These are phyloP conservation scores for Pestalotiopsis sp. DNA, from an alignment of 2,329 filamentous ascomycete genomes.

Conservation along the genomic window DNA sequence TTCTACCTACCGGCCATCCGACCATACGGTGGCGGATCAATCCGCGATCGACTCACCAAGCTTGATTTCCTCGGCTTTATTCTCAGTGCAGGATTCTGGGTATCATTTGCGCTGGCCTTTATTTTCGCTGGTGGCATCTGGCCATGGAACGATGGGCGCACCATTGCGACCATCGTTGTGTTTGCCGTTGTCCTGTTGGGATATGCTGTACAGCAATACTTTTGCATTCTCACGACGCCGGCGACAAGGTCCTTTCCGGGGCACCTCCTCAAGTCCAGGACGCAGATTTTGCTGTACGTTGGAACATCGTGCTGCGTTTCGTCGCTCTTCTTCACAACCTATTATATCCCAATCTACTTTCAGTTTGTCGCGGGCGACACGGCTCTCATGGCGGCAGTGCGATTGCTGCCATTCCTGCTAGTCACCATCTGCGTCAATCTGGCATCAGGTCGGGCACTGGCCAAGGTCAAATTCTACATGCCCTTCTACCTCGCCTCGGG, in stretches of 20 bases:
- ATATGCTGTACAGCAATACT: constrained; percentile 50
- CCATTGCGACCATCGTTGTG: constrained; percentile 49
- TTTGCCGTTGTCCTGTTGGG: constrained; percentile 42
- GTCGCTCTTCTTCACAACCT: constrained; percentile 36
- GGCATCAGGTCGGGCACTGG: constrained; percentile 25
- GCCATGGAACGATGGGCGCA: constrained; percentile 45
- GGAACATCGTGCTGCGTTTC: constrained; percentile 29
- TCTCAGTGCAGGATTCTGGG: constrained; percentile 42
- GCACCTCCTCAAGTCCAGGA: constrained; percentile 24
- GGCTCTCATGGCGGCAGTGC: constrained; percentile 42
- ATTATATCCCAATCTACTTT: constrained; percentile 57
- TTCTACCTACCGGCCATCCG: constrained; percentile 30
- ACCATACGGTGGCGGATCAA: constrained; percentile 18
- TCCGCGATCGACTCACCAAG: constrained; percentile 28
- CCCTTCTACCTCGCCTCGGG: constrained; percentile 42
- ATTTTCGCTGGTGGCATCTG: constrained; percentile 53
- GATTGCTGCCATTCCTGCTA: constrained; percentile 43
- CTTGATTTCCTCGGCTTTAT: constrained; percentile 48
- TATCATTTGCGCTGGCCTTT: constrained; percentile 49
- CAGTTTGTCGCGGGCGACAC: constrained; percentile 46
- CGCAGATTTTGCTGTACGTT: constrained; percentile 40
- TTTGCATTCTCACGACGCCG: constrained; percentile 40
- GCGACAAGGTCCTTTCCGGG: constrained; percentile 46
- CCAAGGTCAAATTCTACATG: constrained; percentile 31
- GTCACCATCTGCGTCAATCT: constrained; percentile 37